phyloP scores from a whole-genome alignment of 1,284 basidiomycete species.

The Trametes versicolor region DNA sequence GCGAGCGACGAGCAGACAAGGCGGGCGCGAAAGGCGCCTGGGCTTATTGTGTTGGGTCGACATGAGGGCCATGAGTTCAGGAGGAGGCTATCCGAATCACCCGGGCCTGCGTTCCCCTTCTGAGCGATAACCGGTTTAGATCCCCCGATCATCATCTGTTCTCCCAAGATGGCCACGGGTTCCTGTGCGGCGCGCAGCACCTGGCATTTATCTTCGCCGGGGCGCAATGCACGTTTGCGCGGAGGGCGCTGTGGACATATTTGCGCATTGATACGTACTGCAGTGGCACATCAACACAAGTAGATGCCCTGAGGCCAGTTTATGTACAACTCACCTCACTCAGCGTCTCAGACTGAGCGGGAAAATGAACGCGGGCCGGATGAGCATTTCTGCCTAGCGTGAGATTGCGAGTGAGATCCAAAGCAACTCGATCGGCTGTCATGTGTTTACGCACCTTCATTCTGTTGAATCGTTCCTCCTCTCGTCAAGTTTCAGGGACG shows the following conservation, averaged over 20 bases:
- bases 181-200: constrained; percentile 22
- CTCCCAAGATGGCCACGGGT: constrained; percentile 14
- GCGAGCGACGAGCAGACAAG: constrained; percentile 20
- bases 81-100: constrained; percentile 3
- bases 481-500: constrained; percentile 6
- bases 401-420: constrained; percentile 27
- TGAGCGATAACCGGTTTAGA: constrained; percentile 16
- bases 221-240: neutral
- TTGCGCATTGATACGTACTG: constrained; percentile 9
- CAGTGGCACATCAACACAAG: constrained; percentile 9
- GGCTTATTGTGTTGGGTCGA: constrained; percentile 34
- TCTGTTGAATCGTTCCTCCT: constrained; percentile 9
- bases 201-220: neutral
- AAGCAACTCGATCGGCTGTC: constrained; percentile 24
- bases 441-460: constrained; percentile 22
- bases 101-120: constrained; percentile 22
- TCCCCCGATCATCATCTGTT: constrained; percentile 28
- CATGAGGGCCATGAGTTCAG: constrained; percentile 25
- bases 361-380: neutral
- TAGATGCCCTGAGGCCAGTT: neutral
- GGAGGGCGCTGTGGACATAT: neutral
- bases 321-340: constrained; percentile 27
- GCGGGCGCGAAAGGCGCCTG: constrained; percentile 22
- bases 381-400: constrained; percentile 10
- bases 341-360: neutral